phyloP scores from a whole-genome alignment of 768 basidiomycete genomes.

The Auricularia heimuer region DNA sequence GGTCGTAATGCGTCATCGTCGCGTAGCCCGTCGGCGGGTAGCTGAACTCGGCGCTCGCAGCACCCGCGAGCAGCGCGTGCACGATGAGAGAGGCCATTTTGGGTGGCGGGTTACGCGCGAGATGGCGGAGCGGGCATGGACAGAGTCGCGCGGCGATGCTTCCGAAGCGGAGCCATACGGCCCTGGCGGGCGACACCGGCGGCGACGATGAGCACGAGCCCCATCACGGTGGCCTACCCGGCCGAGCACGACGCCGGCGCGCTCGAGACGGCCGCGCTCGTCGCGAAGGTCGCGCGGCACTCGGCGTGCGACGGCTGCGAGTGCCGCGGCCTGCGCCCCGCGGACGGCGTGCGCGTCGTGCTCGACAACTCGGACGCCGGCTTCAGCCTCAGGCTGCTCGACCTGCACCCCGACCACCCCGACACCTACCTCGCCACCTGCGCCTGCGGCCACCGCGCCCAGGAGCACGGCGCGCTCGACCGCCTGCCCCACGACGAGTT shows the following conservation, averaged over 20 bases:
- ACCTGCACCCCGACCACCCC: slow-evolving; percentile 34
- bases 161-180: no score
- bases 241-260: slow-evolving; percentile 40
- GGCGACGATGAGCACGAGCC: background rate
- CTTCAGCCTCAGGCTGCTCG: slow-evolving; percentile 7
- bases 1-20: slow-evolving; percentile 67
- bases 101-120: no score
- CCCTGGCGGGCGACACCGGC: background rate
- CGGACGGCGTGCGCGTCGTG: slow-evolving; percentile 45
- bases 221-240: slow-evolving; percentile 39
- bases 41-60: slow-evolving; percentile 41
- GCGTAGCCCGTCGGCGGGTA: slow-evolving; percentile 55
- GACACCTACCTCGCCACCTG: slow-evolving; percentile 50
- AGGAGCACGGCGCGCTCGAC: slow-evolving; percentile 58
- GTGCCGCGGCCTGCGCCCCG: slow-evolving; percentile 68
- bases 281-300: slow-evolving; percentile 79
- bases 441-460: slow-evolving; percentile 56
- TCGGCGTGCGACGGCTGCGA: slow-evolving; percentile 57
- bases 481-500: slow-evolving; percentile 54
- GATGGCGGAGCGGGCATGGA: no score
- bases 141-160: no score
- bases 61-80: background rate
- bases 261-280: slow-evolving; percentile 39
- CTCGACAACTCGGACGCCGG: slow-evolving; percentile 20
- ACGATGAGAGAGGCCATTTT: background rate